A percentile compares a stretch with the other conserved stretches of the same genome.
Conservation (phyloP, 108 stramenopile genomes). For the Bacterosira constricta region DNA sequence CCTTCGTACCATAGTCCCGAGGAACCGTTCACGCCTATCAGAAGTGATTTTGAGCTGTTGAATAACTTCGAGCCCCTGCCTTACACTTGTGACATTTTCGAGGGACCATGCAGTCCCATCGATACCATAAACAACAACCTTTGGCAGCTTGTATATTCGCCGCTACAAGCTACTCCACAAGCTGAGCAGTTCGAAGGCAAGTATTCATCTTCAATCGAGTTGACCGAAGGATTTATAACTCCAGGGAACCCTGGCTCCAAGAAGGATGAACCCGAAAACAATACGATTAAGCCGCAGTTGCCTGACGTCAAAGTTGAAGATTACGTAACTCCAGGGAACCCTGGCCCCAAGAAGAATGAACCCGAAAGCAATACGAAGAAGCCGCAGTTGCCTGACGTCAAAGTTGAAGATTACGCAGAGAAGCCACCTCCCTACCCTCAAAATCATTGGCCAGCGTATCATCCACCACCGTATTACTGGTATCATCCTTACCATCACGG, state of each 20-base stretch:
- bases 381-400: not conserved
- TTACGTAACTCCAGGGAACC: too few relatives aligned
- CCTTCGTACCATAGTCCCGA: not conserved
- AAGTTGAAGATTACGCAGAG: not conserved
- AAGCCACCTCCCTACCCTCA: constrained; percentile 6
- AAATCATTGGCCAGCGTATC: constrained; percentile 2
- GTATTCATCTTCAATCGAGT: too few relatives aligned
- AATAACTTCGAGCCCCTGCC: constrained; percentile 40
- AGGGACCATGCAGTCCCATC: constrained; percentile 13
- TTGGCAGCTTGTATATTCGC: constrained; percentile 5
- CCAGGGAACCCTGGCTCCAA: too few relatives aligned
- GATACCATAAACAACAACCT: not conserved
- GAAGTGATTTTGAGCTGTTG: not conserved
- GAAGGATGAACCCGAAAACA: not conserved
- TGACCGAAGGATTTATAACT: too few relatives aligned
- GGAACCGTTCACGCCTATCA: not conserved
- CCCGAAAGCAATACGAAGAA: not conserved
- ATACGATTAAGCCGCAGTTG: not conserved
- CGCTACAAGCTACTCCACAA: not conserved
- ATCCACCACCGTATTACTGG: constrained; percentile 5
- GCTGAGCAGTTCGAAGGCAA: too few relatives aligned
- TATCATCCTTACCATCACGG: constrained; percentile 3
- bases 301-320: constrained; percentile 1
- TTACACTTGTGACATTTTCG: constrained; percentile 1
- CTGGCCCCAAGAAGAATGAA: not conserved